Evolutionary conservation across 2,329 filamentous ascomycete genomes (phyloP), one percentile per base, ranked within the genome.

Genomic region (Pseudogymnoascus verrucosus): DNA sequence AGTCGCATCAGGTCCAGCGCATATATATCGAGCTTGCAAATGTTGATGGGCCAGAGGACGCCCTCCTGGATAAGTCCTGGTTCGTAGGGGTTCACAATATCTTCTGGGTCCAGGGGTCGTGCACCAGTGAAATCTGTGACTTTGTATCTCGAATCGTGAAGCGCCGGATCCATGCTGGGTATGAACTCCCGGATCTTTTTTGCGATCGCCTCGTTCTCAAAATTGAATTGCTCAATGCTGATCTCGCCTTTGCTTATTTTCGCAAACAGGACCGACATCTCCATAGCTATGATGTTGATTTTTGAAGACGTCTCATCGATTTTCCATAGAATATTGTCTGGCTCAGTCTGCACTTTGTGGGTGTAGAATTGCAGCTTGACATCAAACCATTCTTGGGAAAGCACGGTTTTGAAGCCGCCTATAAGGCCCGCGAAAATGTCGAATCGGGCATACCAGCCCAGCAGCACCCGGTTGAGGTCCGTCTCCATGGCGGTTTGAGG

Each of bases 391-490:
- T 91, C 87, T 57, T 86, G 83, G 5, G 87, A 82, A 12, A 98
- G 79, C 1, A 87, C 83, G 0, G 90, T 87, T 68, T 88, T 86
- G 68, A 89, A 89, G 1, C 90, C 89, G 23, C 90, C 90, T 80
- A 96, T 87, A 66, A 97, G 83, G 1, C 90, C 89, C 5, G 91
- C 87, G 64, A 93, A 90, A 8, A 93, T 82, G 74, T 98, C 95
- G 72, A 96, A 96, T 37, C 93, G 87, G 31, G 87, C 82, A 74
- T 96, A 97, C 95, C 95, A 98, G n/a, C 83, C 81, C 60, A 96
- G 82, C 51, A 95, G 85, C 70, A 89, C 86, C 31, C 89, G 84
- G 31, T 88, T 84, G 12, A 89, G 82, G 3, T 88, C 80, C 8
- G 88, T 89, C 67, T 89, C 80, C 78, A 88, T 86, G 47, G 90